Evolutionary conservation across 2,329 filamentous ascomycete species (phyloP), one percentile per base, ranked within the genome.

Genomic region (Monosporascus sp.): DNA sequence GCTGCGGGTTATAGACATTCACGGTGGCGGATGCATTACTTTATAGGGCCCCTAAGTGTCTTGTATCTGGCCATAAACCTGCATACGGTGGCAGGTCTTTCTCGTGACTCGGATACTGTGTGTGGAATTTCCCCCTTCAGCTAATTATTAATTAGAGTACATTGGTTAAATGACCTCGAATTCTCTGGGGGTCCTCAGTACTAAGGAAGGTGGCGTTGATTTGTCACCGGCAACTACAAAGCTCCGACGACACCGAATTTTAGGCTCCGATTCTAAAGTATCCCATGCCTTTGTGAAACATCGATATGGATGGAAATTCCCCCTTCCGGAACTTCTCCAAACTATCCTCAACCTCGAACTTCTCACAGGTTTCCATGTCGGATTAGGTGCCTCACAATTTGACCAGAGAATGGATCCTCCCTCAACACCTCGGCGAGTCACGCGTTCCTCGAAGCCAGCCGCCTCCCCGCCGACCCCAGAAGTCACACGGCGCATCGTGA

Each of bases 401-500:
- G n/a, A 18, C 6, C 20, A 39, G 17, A 25, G 18, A 9, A 82
- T 81, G 78, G 76, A 77, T 46, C 72, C 72, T 11, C 68, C 74
- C 25, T 65, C 67, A 14, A 81, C 78, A 52, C 77, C 78, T 51
- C 75, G 76, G 39, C 60, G 64, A 51, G 59, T 59, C 18, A 56
- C 68, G 20, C 52, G 56, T 45, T 51, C 67, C 53, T 63, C 63
- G 47, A 66, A 64, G 18, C 56, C 59, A 53, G 65, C 63, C 6
- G 63, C 64, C 41, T 76, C 78, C 27, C 79, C 80, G 34, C 77
- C 72, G 4, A 82, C 80, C 0, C 79, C 81, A 5, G 80, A 80
- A 57, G 74, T 77, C 11, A 78, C 74, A 18, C 73, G 78, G 56
- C 74, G 79, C 60, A 82, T 83, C 53, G 81, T 83, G 64, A 63